Base-by-base conservation (phyloP, 148 eudicot genomes). In the Limonium bicolor region DNA sequence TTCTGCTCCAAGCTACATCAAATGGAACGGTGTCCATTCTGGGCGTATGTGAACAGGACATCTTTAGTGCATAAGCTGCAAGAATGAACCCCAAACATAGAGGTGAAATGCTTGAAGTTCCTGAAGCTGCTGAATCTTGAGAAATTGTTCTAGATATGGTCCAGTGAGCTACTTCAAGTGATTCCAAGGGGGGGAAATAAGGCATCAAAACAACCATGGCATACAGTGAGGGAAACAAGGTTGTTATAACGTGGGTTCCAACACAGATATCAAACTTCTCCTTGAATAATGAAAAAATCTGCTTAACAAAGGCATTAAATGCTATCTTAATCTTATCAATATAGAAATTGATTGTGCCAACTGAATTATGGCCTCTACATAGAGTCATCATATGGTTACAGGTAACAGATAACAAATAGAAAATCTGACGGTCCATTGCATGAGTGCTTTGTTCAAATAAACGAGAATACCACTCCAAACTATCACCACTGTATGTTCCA, bases 161-260 rank as follows among this genome's bases (percentile, higher is more conserved):
- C 92, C 92, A 80, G 30, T 61, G 53, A 51, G 64, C 88, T 52
- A 85, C 53, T 43, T 78, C 76, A 65, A 90, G 87, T 61, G 85
- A 64, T 56, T 73, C 77, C 52, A 56, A 53, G 29, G 99, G 99
- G 55, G 95, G 69, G 38, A 73, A 61, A 54, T 73, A 75, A 5
- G 44, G 68, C 63, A 68, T 59, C 57, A 81, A 66, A 61, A 53
- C 48, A 61, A 73, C 69, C 38, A 85, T 50, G 27, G 70, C 67
- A 61, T 48, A 59, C 29, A 85, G 63, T 42, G 71, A 46, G 14
- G 88, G 88, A 29, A 76, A 50, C 44, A 81, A 58, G 42, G 68
- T 54, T 52, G 17, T 38, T 32, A 63, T 51, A 62, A 75, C 62
- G 57, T 44, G 54, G 28, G 60, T 55, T 53, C 54, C 49, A 11